phyloP scores from a whole-genome alignment of 169 alveolate genomes.

The Plasmodium vivax region DNA sequence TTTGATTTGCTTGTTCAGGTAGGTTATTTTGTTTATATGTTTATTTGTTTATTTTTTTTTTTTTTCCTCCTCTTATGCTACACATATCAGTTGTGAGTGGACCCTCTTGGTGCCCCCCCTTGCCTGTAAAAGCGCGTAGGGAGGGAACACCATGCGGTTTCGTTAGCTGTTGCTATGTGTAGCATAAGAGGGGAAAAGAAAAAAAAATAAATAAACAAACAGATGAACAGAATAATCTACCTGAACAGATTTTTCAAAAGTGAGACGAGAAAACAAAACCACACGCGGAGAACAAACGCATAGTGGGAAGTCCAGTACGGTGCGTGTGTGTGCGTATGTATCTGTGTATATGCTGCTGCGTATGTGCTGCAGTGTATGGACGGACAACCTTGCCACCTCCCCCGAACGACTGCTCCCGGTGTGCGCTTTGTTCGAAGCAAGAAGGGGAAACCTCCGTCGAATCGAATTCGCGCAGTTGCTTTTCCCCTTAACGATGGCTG shows the following conservation, averaged over 20 bases:
- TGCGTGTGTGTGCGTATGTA: background rate
- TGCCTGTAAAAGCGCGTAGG: background rate
- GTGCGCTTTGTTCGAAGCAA: constrained; percentile 25
- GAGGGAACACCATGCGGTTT: background rate
- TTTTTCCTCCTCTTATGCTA: background rate
- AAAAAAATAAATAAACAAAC: no score
- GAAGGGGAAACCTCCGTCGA: constrained; percentile 11
- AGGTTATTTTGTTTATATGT: no score
- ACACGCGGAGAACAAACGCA: background rate
- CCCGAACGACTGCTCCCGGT: background rate
- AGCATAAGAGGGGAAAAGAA: background rate
- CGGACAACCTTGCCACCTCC: background rate
- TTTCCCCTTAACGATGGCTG: constrained; percentile 19
- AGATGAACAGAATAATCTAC: background rate
- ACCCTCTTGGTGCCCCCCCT: background rate
- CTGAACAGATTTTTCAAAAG: background rate
- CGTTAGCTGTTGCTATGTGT: background rate
- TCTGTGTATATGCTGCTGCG: no score
- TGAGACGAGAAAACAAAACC: background rate
- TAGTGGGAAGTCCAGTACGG: background rate
- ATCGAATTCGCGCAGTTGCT: background rate
- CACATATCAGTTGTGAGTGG: background rate
- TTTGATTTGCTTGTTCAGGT: background rate
- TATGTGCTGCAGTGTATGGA: background rate
- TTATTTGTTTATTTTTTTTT: no score